Conservation (phyloP, 1,284 basidiomycete genomes). For the Apiotrichum gamsii region DNA sequence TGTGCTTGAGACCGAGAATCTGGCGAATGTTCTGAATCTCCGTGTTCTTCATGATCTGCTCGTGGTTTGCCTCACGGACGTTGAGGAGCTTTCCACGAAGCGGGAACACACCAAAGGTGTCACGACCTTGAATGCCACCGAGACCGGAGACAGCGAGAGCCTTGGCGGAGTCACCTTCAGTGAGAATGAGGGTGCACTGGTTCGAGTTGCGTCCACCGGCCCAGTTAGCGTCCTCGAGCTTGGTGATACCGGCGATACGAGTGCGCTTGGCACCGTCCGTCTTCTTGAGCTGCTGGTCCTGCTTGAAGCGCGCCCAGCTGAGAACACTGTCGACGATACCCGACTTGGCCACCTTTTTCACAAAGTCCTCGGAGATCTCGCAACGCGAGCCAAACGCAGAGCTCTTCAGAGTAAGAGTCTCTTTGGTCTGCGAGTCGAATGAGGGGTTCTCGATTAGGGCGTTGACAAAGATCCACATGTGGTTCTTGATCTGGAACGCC, state of each 20-base stretch:
- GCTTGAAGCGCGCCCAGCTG: slow-evolving; percentile 94
- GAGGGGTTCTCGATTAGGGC: slow-evolving; percentile 95
- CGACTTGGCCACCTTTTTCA: slow-evolving; percentile 92
- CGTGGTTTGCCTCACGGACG: slow-evolving; percentile 92
- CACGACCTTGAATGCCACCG: slow-evolving; percentile 80
- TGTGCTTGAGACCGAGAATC: slow-evolving; percentile 93
- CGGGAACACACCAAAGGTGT: slow-evolving; percentile 96
- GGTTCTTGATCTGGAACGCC: slow-evolving; percentile 87
- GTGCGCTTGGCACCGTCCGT: slow-evolving; percentile 86
- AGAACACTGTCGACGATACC: slow-evolving; percentile 88
- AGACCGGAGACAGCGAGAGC: slow-evolving; percentile 91
- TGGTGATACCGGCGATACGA: slow-evolving; percentile 83
- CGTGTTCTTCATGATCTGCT: slow-evolving; percentile 95
- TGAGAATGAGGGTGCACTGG: slow-evolving; percentile 91
- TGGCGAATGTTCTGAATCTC: slow-evolving; percentile 98
- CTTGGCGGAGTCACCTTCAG: slow-evolving; percentile 99
- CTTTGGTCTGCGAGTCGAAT: slow-evolving; percentile 99
- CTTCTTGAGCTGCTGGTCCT: slow-evolving; percentile 92
- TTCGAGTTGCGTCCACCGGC: slow-evolving; percentile 77
- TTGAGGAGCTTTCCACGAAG: slow-evolving; percentile 95
- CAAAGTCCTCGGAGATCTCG: slow-evolving; percentile 84
- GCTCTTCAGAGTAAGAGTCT: slow-evolving; percentile 80
- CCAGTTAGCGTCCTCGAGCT: slow-evolving; percentile 96
- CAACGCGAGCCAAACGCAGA: slow-evolving; percentile 86
- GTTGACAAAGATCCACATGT: slow-evolving; percentile 99